Evolutionary conservation across 2,329 filamentous ascomycete species (phyloP), one percentile per base, ranked within the genome.

Genomic region (Exophiala xenobiotica): DNA sequence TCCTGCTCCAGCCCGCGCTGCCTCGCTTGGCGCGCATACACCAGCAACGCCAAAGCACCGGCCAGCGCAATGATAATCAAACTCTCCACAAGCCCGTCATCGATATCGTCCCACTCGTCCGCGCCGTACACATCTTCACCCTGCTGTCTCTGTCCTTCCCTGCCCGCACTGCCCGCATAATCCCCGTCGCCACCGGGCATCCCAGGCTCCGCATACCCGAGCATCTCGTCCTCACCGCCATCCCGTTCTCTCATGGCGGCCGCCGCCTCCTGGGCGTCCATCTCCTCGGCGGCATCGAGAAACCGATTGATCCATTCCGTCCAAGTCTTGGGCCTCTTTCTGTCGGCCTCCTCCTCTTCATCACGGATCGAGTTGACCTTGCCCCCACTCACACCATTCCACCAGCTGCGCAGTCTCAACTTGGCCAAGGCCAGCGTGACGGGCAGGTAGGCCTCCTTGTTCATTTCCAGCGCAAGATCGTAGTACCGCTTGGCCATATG

Each of bases 401-500:
- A 99, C 62, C 89, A 93, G 66, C 90, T 95, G 53, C 91, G 82
- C 46, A 87, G 74, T 8, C 92, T 79, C 53, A 99, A 76, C 68
- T 96, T 96, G 57, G 95, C 76, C 42, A 99, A 74, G 57, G 90
- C 92, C 23, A 99, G 74, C 8, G 90, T 90, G 3, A 97, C 93
- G 0, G 93, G 93, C 0, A 97, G 78, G 66, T 97, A 97, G 0
- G 93, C 91, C 70, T 99, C 95, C 42, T 85, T 80, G 63, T 96
- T 99, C 0, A 92, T 91, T 64, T 91, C 89, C 23, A 96, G 74
- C 1, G 93, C 92, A 54, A 93, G 80, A 63, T 99, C 93, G 66
- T 99, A 99, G 70, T 91, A 96, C 47, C 93, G 79, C 72, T 99
- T 99, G 2, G 95, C 93, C 50, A 99, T 83, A 65, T 99, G 93